Percentiles rank a stretch among this genome's conserved stretches.
Evolutionary conservation across 768 basidiomycete genomes (phyloP).

Genomic region (Pleurotus cornucopiae): DNA sequence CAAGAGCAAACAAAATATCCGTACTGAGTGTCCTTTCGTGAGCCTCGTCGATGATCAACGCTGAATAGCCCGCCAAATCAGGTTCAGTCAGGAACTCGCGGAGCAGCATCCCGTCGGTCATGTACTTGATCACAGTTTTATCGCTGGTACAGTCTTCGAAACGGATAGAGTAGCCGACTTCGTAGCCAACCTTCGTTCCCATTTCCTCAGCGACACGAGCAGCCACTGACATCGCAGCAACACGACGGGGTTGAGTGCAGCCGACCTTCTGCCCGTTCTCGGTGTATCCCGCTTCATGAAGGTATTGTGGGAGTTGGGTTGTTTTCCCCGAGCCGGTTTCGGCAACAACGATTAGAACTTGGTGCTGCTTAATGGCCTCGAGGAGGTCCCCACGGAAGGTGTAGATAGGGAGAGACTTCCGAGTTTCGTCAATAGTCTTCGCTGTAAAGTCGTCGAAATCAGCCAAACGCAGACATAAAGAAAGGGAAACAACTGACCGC

Average conservation of each 20-base stretch:
- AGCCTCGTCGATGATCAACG: constrained; percentile 96
- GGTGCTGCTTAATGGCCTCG: constrained; percentile 84
- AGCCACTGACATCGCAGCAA: constrained; percentile 99
- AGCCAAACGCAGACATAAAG: neutral
- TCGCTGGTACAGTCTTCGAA: constrained; percentile 99
- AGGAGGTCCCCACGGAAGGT: constrained; percentile 85
- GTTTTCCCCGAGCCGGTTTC: constrained; percentile 99
- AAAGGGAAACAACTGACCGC: constrained; percentile 49
- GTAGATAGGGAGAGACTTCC: constrained; percentile 92
- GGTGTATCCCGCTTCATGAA: constrained; percentile 96
- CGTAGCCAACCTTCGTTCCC: constrained; percentile 94
- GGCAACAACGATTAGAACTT: constrained; percentile 95
- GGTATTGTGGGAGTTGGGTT: constrained; percentile 95
- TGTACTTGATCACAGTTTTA: constrained; percentile 98
- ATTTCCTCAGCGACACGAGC: constrained; percentile 99
- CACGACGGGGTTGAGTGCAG: constrained; percentile 97
- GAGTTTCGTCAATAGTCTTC: constrained; percentile 86
- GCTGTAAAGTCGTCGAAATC: constrained; percentile 38
- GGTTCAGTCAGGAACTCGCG: constrained; percentile 98
- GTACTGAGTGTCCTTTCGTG: constrained; percentile 98
- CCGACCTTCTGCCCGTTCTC: constrained; percentile 83
- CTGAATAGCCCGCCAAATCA: constrained; percentile 91
- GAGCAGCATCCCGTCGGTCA: constrained; percentile 99
- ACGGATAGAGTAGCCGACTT: constrained; percentile 99
- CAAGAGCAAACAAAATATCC: constrained; percentile 96